These are phyloP conservation scores for Malassezia globosa DNA, from an alignment of 1,284 basidiomycete genomes.

Conservation along the genomic window DNA sequence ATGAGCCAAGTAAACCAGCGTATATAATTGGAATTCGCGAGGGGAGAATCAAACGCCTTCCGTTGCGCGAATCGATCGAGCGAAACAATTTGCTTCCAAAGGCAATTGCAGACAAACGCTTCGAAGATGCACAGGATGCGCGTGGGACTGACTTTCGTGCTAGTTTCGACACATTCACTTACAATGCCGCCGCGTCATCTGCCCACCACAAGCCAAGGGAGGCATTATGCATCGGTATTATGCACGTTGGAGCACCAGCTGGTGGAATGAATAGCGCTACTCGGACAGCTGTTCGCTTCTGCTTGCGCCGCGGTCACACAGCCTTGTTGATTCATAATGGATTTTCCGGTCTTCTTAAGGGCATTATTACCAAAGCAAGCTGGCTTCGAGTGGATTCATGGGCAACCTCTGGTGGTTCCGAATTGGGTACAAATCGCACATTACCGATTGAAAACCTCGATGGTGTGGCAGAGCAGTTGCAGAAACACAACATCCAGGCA, in stretches of 20 bases:
- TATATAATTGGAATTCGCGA: conserved; percentile 95
- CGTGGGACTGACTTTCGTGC: conserved; percentile 87
- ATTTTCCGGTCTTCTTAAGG: conserved; percentile 82
- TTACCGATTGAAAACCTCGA: conserved; percentile 77
- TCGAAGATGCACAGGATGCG: conserved; percentile 71
- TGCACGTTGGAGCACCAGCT: conserved; percentile 91
- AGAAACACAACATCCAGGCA: conserved; percentile 69
- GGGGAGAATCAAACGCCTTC: conserved; percentile 85
- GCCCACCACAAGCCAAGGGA: conserved; percentile 49
- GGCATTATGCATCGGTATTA: conserved; percentile 69
- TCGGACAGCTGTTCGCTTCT: conserved; percentile 83
- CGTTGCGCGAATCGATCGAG: conserved; percentile 81
- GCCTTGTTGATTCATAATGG: conserved; percentile 88
- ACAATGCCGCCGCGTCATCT: conserved; percentile 53
- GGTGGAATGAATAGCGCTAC: conserved; percentile 98
- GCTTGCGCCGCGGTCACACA: conserved; percentile 77
- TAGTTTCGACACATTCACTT: conserved; percentile 67
- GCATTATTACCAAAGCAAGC: conserved; percentile 70
- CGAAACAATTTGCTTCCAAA: conserved; percentile 70
- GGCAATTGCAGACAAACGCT: conserved; percentile 74
- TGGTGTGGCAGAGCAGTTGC: conserved; percentile 69
- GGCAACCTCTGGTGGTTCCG: conserved; percentile 92
- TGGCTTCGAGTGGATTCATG: conserved; percentile 96
- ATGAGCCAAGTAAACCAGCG: conserved; percentile 77
- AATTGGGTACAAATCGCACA: conserved; percentile 87